Evolutionary conservation across 1,284 basidiomycete species (phyloP).

Genomic region (Trichosporon sp.): DNA sequence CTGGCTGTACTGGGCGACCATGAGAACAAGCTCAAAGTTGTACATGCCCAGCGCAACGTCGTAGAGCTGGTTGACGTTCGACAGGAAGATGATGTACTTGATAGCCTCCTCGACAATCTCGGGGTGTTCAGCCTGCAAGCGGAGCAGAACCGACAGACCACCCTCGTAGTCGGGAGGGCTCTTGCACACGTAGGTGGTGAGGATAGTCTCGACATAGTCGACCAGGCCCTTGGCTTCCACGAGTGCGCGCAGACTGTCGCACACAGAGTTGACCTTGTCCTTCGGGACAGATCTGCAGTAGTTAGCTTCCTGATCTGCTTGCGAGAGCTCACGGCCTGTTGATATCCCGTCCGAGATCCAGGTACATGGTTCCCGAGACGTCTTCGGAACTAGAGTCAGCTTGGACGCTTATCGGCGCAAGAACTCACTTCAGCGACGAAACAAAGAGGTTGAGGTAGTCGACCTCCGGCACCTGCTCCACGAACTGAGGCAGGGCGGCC

Average conservation of each 20-base stretch:
- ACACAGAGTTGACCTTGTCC: constrained; percentile 68
- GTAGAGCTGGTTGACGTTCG: constrained; percentile 88
- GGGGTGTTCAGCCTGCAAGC: constrained; percentile 72
- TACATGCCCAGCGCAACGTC: constrained; percentile 98
- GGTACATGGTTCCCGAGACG: constrained; percentile 38
- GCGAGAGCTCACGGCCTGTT: constrained; percentile 30
- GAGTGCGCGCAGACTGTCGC: constrained; percentile 74
- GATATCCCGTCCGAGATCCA: constrained; percentile 37
- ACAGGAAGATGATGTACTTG: constrained; percentile 98
- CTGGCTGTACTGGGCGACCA: constrained; percentile 96
- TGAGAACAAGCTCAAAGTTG: constrained; percentile 90
- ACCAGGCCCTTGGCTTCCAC: constrained; percentile 73
- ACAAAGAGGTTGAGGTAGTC: constrained; percentile 94
- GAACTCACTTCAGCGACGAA: constrained; percentile 74
- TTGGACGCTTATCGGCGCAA: not conserved
- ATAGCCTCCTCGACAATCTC: constrained; percentile 90
- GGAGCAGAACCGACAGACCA: constrained; percentile 74
- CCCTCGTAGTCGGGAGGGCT: constrained; percentile 88
- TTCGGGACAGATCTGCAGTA: constrained; percentile 22
- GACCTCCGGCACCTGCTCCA: constrained; percentile 82
- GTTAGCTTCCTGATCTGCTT: not conserved
- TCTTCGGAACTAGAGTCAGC: constrained; percentile 37
- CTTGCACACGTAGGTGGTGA: constrained; percentile 92
- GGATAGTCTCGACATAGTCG: constrained; percentile 83
- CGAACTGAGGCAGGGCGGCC: constrained; percentile 66